Evolutionary conservation across 164 flowering plant species (phyloP), one percentile per base, ranked within the genome.

Genomic region (Stephania yunnanensis): DNA sequence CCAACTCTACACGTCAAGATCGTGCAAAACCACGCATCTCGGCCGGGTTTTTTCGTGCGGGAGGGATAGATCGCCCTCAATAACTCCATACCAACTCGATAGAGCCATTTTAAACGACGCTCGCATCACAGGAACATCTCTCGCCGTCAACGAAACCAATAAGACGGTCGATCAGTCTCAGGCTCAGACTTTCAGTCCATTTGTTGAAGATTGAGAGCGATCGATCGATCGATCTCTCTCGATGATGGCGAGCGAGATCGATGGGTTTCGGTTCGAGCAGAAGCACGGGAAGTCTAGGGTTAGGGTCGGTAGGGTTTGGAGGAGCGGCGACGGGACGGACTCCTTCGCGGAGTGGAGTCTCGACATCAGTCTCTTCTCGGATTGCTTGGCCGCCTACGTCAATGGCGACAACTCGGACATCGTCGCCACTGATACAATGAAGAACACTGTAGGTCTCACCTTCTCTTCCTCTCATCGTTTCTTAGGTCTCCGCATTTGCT

Each of bases 401-500:
- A 15, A 71, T 70, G 97, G 79, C 25, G 99, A 96, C 74, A 96
- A 96, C 72, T 96, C 98, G 22, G 89, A 84, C 44, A 84, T 96
- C 78, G 99, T 96, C 78, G 97, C 99, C 76, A 94, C 98, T 53
- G 99, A 96, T 83, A 89, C 97, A 80, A 90, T 94, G 91, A 96
- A 94, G 80, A 96, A 94, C 86, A 94, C 99, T 30, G 99, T 94
- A 84, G 52, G 42, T 48, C 7, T 48, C 44, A 2, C 19, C 31
- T 10, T 69, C 19, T 19, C 12, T 53, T 64, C 20, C 53, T 31
- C 2, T 31, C 1, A 30, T 13, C 13, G 17, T 30, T 31, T 44
- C 70, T 30, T 19, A 67, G 36, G 29, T 22, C 22, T 67, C 42
- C 42, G 17, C 11, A 61, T 61, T 61, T 61, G 65, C 15, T 61